Conservation (phyloP, 805 yeast genomes). For the Saccharomyces kudriavzevii region DNA sequence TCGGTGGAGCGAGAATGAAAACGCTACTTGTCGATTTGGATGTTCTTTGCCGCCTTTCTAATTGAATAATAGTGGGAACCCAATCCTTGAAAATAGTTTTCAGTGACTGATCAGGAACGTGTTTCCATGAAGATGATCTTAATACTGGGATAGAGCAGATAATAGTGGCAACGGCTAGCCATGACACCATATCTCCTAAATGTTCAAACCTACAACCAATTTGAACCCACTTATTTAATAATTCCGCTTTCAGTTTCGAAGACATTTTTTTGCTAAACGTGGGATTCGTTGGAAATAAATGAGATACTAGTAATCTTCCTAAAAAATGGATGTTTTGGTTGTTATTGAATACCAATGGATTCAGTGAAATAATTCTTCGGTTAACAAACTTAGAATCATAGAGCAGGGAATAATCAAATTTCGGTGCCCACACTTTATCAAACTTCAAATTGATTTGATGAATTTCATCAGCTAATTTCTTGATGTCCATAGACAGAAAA, state of each 20-base stretch:
- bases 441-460: constrained; percentile 60
- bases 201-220: constrained; percentile 71
- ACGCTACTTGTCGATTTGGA: constrained; percentile 47
- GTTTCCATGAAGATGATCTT: constrained; percentile 70
- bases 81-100: constrained; percentile 67
- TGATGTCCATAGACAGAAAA: constrained; percentile 49
- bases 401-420: constrained; percentile 66
- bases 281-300: constrained; percentile 42
- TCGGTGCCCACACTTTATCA: constrained; percentile 68
- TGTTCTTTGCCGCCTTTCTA: constrained; percentile 65
- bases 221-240: constrained; percentile 76
- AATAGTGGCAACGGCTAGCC: constrained; percentile 83
- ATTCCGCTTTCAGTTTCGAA: constrained; percentile 43
- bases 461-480: constrained; percentile 53
- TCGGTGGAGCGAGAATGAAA: constrained; percentile 76
- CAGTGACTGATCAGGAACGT: constrained; percentile 51
- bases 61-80: constrained; percentile 88
- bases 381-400: constrained; percentile 38
- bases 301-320: constrained; percentile 61
- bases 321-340: constrained; percentile 63
- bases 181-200: constrained; percentile 85
- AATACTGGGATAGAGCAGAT: constrained; percentile 77
- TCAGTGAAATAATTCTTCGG: constrained; percentile 35
- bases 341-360: constrained; percentile 73
- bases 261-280: constrained; percentile 5